Percentiles rank a stretch among this genome's conserved stretches.
These are phyloP conservation scores for Cnidoscolus chayamansa DNA, from an alignment of 441 rosid genomes.

Conservation along the genomic window DNA sequence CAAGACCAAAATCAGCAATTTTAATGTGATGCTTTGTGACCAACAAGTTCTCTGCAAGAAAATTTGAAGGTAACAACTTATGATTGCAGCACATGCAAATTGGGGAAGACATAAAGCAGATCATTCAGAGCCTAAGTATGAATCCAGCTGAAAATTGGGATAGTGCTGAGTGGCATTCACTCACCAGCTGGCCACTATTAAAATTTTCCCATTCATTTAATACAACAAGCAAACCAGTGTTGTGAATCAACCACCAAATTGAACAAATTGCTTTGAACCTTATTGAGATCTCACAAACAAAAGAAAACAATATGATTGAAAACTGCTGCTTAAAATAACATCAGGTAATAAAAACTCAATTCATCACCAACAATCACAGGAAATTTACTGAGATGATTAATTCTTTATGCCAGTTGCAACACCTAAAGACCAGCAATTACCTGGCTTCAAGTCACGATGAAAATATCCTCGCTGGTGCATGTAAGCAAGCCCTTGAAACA, in stretches of 20 bases:
- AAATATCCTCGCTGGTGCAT: slow-evolving; percentile 94
- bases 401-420: not conserved
- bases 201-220: too few relatives aligned
- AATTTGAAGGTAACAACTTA: not conserved
- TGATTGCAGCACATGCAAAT: not conserved
- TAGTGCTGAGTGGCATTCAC: not conserved
- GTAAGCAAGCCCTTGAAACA: slow-evolving; percentile 89
- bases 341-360: not conserved
- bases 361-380: not conserved
- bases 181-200: not conserved
- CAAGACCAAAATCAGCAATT: slow-evolving; percentile 98
- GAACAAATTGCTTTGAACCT: too few relatives aligned
- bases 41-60: slow-evolving; percentile 65
- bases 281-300: not conserved
- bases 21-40: slow-evolving; percentile 70
- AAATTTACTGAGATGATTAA: not conserved
- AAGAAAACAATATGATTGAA: not conserved
- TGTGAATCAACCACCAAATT: not conserved
- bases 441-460: slow-evolving; percentile 95
- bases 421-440: slow-evolving; percentile 13
- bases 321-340: not conserved
- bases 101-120: not conserved
- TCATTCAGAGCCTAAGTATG: not conserved
- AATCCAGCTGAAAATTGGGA: not conserved
- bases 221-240: not conserved